Evolutionary conservation across 345 rosid genomes (phyloP), one percentile per base, ranked within the genome.

Genomic region (sweet orange (Citrus sinensis)): DNA sequence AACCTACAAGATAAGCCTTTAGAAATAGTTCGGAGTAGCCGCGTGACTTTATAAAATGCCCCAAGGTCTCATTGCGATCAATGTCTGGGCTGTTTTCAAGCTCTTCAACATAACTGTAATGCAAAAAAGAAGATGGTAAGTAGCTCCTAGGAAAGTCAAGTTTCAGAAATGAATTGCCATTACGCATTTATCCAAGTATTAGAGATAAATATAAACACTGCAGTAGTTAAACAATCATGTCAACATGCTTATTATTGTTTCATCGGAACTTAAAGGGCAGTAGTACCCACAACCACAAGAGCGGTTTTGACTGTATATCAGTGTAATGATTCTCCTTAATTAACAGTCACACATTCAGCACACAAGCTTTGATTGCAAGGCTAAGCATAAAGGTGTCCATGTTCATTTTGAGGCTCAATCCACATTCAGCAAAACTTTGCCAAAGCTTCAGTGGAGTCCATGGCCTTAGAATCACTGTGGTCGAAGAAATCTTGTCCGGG

Each of bases 21-120:
- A 88, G 94, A 88, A 95, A 95, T 70, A 93, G 64, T 42, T 93
- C 88, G 2, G 98, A 91, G 88, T 92, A 93, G 74, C 95, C 92
- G 61, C 89, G 80, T 5, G 92, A 79, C 34, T 70, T 81, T 69
- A 93, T 67, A 67, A 95, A 95, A 37, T 89, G 46, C 13, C 13
- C 46, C 46, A 40, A 9, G 46, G 46, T 40, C 13, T 40, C 46
- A 40, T 40, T 40, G 13, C 13, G 4, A 40, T 9, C 46, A 40
- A 40, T 40, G 13, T 40, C 46, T 40, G 97, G 98, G 34, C 92
- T 90, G 51, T 97, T 95, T 81, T 90, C 85, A 76, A 93, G 84
- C 97, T 94, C 82, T 61, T 75, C 95, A 92, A 70, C 90, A 78
- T 6, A 92, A 79, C 37, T 72, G 80, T 69, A 93, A 87, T 2